Percentiles rank a stretch among this genome's conserved stretches.
Evolutionary conservation across 176 grass and related monocot species (phyloP).

Genomic region (Oryza glumipatula): DNA sequence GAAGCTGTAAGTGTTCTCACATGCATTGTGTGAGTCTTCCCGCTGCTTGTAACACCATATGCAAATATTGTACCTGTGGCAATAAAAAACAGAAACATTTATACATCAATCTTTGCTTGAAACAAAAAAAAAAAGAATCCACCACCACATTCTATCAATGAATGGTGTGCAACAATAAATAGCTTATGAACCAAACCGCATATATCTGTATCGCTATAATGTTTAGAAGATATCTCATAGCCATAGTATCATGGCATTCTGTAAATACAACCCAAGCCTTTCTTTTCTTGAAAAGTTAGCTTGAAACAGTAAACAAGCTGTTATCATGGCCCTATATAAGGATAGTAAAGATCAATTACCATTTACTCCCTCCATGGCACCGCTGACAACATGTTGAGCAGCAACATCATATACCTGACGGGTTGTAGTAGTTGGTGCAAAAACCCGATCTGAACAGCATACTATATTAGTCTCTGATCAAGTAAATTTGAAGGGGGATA

Average conservation of each 20-base stretch:
- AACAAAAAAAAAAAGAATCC: neutral
- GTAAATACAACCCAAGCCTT: neutral
- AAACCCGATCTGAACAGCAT: slow-evolving; percentile 78
- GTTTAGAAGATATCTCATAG: neutral
- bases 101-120: slow-evolving; percentile 22
- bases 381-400: slow-evolving; percentile 94
- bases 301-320: slow-evolving; percentile 1
- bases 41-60: slow-evolving; percentile 99
- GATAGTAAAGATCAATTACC: slow-evolving; percentile 60
- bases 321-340: neutral
- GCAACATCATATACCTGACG: slow-evolving; percentile 99
- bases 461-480: slow-evolving; percentile 34
- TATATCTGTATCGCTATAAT: slow-evolving; percentile 8
- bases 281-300: neutral
- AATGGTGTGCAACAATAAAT: neutral
- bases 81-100: slow-evolving; percentile 22
- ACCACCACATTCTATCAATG: slow-evolving; percentile 6
- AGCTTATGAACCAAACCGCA: neutral
- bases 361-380: slow-evolving; percentile 97
- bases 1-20: slow-evolving; percentile 54
- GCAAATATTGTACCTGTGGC: slow-evolving; percentile 97
- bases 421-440: slow-evolving; percentile 98
- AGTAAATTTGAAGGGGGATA: slow-evolving; percentile 25
- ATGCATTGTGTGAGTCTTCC: slow-evolving; percentile 99
- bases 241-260: slow-evolving; percentile 3